Evolutionary conservation across 2,329 filamentous ascomycete species (phyloP).

Genomic region (Venturia asperata): DNA sequence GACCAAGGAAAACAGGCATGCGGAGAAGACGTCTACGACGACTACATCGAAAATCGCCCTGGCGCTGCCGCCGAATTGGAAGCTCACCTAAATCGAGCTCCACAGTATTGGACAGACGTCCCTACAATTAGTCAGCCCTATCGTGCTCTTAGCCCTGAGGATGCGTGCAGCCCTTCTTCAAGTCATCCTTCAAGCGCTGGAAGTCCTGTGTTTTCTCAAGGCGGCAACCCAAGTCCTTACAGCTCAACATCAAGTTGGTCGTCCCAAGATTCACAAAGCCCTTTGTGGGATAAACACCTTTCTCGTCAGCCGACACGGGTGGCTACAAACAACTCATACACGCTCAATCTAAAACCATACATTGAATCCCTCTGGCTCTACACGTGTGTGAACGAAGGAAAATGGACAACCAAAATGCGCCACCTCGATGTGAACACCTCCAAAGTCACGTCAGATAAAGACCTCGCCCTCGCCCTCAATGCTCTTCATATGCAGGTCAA

Average conservation of each 20-base stretch:
- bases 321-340: constrained; percentile 9
- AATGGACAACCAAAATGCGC: constrained; percentile 32
- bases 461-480: constrained; percentile 30
- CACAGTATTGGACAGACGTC: constrained; percentile 24
- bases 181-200: constrained; percentile 24
- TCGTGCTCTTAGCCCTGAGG: not conserved
- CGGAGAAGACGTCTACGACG: constrained; percentile 32
- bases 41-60: constrained; percentile 32
- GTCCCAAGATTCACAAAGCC: constrained; percentile 7
- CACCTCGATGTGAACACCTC: constrained; percentile 32
- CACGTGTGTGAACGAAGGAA: constrained; percentile 34
- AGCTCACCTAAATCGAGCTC: constrained; percentile 32
- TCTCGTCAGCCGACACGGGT: not conserved
- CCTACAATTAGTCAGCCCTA: not conserved
- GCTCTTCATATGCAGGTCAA: constrained; percentile 30
- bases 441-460: constrained; percentile 31
- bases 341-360: constrained; percentile 17
- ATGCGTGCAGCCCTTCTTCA: constrained; percentile 23
- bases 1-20: constrained; percentile 25
- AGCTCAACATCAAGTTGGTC: constrained; percentile 24
- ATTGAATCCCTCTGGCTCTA: constrained; percentile 31
- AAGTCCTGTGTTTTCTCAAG: constrained; percentile 21
- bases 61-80: constrained; percentile 35
- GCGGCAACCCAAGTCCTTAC: constrained; percentile 27
- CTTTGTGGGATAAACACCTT: constrained; percentile 4